Percentiles rank a stretch among this genome's conserved stretches.
These are phyloP conservation scores for Venturia effusa DNA, from an alignment of 2,329 filamentous ascomycete species.

Conservation along the genomic window DNA sequence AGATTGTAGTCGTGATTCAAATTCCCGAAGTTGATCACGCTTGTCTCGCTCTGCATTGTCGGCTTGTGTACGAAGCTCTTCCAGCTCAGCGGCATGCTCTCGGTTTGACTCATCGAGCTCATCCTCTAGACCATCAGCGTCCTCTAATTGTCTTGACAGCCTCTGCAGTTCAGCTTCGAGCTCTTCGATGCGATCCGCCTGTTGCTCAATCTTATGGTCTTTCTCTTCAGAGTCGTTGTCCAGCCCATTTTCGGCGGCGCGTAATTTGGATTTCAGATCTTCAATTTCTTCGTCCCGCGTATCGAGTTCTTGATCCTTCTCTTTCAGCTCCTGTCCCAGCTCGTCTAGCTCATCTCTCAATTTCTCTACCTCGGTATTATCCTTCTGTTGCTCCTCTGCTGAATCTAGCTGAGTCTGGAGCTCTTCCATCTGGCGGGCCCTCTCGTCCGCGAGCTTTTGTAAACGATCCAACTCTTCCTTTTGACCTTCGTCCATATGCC, in stretches of 20 bases:
- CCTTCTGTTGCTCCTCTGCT: neutral
- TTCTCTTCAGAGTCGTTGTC: conserved; percentile 22
- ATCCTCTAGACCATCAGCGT: conserved; percentile 8
- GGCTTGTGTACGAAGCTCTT: conserved; percentile 24
- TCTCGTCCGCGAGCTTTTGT: conserved; percentile 33
- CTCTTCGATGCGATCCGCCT: conserved; percentile 23
- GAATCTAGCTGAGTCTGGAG: conserved; percentile 17
- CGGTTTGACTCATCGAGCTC: conserved; percentile 16
- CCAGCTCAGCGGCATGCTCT: conserved; percentile 26
- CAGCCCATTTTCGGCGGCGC: conserved; percentile 22
- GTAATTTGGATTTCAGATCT: conserved; percentile 22
- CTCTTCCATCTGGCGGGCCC: conserved; percentile 24
- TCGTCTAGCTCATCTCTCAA: conserved; percentile 23
- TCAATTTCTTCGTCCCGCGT: conserved; percentile 28
- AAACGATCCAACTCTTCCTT: conserved; percentile 48
- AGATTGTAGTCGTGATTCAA: conserved; percentile 9
- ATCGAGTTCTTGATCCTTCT: conserved; percentile 25
- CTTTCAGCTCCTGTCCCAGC: conserved; percentile 23
- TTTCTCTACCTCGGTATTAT: conserved; percentile 12
- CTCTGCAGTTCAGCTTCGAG: conserved; percentile 22
- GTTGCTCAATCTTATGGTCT: conserved; percentile 21
- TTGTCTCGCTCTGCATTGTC: conserved; percentile 18
- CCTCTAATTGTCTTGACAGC: conserved; percentile 7
- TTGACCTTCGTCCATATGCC: conserved; percentile 60
- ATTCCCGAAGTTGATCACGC: conserved; percentile 9